Conservation (phyloP, 2,329 filamentous ascomycete genomes). For the Colletotrichum endophyticum region DNA sequence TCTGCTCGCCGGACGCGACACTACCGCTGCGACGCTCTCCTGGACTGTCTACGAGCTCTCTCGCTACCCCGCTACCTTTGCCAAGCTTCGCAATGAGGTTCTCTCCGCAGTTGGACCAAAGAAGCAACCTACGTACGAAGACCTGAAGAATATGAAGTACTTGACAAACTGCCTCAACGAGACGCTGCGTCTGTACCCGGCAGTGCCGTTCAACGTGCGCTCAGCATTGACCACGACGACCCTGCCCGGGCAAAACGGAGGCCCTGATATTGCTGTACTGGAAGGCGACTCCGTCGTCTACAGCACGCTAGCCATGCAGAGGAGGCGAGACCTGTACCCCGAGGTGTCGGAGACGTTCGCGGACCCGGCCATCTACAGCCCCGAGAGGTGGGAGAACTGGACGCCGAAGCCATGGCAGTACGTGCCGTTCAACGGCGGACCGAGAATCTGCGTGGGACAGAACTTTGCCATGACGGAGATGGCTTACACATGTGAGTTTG, state of each 20-base stretch:
- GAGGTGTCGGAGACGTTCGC: constrained; percentile 40
- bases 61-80: constrained; percentile 42
- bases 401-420: constrained; percentile 58
- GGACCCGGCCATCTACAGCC: constrained; percentile 46
- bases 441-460: constrained; percentile 55
- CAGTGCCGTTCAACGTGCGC: constrained; percentile 81
- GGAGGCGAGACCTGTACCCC: constrained; percentile 52
- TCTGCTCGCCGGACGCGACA: constrained; percentile 64
- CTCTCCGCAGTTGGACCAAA: constrained; percentile 53
- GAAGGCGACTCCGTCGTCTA: constrained; percentile 53
- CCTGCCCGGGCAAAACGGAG: constrained; percentile 55
- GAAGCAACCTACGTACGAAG: constrained; percentile 26
- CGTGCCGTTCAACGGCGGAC: constrained; percentile 40
- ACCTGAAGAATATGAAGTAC: constrained; percentile 71
- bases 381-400: constrained; percentile 57
- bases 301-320: constrained; percentile 57
- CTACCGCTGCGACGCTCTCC: constrained; percentile 54
- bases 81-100: constrained; percentile 45
- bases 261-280: constrained; percentile 46
- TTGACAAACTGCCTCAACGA: constrained; percentile 77
- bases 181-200: constrained; percentile 77
- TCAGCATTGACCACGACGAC: constrained; percentile 75
- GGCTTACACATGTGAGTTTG: constrained; percentile 48
- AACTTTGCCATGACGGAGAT: constrained; percentile 66
- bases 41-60: constrained; percentile 52